Conservation (phyloP, 345 rosid genomes). For the Excoecaria cochinchinensis region DNA sequence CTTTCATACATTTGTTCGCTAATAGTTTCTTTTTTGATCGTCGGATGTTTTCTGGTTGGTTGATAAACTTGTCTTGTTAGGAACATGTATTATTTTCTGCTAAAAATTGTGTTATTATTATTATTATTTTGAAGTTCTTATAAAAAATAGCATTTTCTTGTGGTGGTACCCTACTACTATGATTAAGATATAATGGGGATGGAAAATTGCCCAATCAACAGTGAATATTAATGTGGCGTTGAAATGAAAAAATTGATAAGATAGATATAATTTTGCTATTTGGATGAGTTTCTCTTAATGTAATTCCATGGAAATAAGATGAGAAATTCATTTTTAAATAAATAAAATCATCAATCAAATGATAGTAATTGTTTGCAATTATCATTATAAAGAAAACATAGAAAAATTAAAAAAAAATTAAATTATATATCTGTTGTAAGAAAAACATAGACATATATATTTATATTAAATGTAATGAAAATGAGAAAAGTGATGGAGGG, state of each 20-base stretch:
- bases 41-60: background rate
- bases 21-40: background rate
- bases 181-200: constrained; percentile 2
- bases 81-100: background rate
- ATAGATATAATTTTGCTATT: too few relatives aligned
- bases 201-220: background rate
- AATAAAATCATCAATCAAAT: too few relatives aligned
- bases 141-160: background rate
- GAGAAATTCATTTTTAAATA: too few relatives aligned
- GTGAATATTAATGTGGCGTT: background rate
- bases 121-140: background rate
- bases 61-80: background rate
- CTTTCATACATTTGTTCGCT: background rate
- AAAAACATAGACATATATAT: too few relatives aligned
- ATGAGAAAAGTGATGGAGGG: constrained; percentile 14
- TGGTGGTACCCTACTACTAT: background rate
- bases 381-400: too few relatives aligned
- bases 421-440: too few relatives aligned
- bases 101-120: background rate
- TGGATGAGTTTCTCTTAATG: too few relatives aligned
- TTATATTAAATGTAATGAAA: background rate
- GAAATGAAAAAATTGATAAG: background rate
- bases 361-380: too few relatives aligned
- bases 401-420: too few relatives aligned
- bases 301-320: too few relatives aligned